Evolutionary conservation across 441 rosid species (phyloP).

Genomic region (Syzygium syzygioides): DNA sequence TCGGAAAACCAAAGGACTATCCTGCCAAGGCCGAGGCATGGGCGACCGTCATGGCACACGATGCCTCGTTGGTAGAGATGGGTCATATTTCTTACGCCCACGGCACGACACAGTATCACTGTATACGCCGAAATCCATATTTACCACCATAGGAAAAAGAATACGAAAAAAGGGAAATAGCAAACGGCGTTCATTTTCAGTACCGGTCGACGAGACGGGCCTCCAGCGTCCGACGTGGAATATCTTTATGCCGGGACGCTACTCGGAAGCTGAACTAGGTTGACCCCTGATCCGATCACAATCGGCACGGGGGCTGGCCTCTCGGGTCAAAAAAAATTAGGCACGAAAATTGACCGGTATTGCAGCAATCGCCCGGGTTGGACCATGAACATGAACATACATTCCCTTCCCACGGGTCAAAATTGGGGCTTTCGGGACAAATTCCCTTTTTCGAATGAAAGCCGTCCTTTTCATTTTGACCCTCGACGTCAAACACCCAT

Average conservation of each 20-base stretch:
- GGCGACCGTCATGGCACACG: not conserved
- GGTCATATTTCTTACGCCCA: no score
- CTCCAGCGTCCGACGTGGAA: not conserved
- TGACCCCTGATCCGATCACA: not conserved
- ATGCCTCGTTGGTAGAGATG: no score
- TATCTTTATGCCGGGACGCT: not conserved
- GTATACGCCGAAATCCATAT: no score
- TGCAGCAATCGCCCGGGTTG: not conserved
- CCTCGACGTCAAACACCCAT: not conserved
- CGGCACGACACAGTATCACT: no score
- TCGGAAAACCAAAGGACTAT: not conserved
- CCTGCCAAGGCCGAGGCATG: not conserved
- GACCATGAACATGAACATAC: not conserved
- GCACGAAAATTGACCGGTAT: not conserved
- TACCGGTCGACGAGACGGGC: not conserved
- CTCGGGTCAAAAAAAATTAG: not conserved
- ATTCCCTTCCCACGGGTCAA: not conserved
- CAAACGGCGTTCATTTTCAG: no score
- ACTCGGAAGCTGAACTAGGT: not conserved
- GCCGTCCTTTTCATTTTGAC: not conserved
- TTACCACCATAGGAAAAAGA: not conserved
- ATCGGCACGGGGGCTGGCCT: not conserved
- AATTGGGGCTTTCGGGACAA: not conserved
- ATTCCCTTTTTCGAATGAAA: not conserved
- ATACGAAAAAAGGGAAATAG: not conserved